A percentile compares a stretch with the other conserved stretches of the same genome.
These are phyloP conservation scores for Rubia yunnanensis DNA, from an alignment of 257 asterid genomes.

Conservation along the genomic window DNA sequence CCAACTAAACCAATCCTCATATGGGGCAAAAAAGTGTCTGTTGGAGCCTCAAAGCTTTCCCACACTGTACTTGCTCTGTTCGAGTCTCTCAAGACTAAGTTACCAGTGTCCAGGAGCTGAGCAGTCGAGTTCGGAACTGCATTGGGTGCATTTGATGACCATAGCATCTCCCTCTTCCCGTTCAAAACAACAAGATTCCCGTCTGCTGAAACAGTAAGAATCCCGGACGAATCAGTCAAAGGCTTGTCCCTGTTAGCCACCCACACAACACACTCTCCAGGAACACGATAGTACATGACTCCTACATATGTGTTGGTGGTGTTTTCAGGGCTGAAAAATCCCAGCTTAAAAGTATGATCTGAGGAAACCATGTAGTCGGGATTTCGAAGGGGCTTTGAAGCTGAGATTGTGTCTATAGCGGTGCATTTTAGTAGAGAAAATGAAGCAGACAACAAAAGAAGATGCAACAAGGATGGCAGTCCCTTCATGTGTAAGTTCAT, in stretches of 20 bases:
- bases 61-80: slow-evolving; percentile 19
- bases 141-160: slow-evolving; percentile 29
- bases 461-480: background rate
- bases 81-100: slow-evolving; percentile 26
- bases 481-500: background rate
- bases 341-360: slow-evolving; percentile 13
- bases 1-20: slow-evolving; percentile 23
- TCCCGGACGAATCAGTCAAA: slow-evolving; percentile 25
- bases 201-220: slow-evolving; percentile 21
- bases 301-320: slow-evolving; percentile 18
- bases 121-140: slow-evolving; percentile 19
- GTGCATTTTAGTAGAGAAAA: background rate
- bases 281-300: slow-evolving; percentile 3
- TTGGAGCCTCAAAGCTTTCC: slow-evolving; percentile 35
- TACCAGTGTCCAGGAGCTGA: slow-evolving; percentile 35
- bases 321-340: slow-evolving; percentile 20
- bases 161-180: slow-evolving; percentile 17
- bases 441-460: slow-evolving; percentile 3
- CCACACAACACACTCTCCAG: slow-evolving; percentile 25
- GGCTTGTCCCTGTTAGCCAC: slow-evolving; percentile 48
- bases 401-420: slow-evolving; percentile 6
- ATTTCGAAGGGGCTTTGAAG: slow-evolving; percentile 10
- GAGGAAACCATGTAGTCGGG: slow-evolving; percentile 13
- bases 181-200: slow-evolving; percentile 31
- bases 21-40: slow-evolving; percentile 23